Evolutionary conservation across 78 protist species (phyloP).

Genomic region (Dictyostelium citrinum): DNA sequence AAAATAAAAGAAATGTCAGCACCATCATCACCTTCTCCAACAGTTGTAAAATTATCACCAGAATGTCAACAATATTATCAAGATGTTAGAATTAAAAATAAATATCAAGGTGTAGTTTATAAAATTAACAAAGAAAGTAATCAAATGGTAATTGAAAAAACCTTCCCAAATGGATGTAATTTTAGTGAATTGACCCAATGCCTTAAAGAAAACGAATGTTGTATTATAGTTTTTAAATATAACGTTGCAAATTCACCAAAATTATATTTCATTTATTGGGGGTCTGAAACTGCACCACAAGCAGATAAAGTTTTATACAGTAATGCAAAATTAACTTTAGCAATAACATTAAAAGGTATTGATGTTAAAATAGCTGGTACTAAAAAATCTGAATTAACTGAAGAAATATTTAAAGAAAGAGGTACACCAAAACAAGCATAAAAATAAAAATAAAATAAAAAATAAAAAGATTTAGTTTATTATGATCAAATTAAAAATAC

Average conservation of each 20-base stretch:
- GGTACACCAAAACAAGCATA: neutral
- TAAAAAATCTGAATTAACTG: neutral
- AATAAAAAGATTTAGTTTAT: too few relatives aligned
- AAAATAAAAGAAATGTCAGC: neutral
- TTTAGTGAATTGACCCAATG: neutral
- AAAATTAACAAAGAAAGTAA: neutral
- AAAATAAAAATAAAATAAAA: neutral
- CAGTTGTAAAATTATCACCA: neutral
- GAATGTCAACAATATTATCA: neutral
- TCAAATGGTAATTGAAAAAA: neutral
- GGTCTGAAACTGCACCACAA: neutral
- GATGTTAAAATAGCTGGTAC: neutral
- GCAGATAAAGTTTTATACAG: neutral
- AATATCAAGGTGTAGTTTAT: neutral
- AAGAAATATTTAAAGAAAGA: neutral
- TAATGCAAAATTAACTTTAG: neutral
- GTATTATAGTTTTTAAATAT: neutral
- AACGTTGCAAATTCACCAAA: neutral
- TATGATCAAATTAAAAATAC: too few relatives aligned
- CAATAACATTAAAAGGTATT: neutral
- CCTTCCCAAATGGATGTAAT: neutral
- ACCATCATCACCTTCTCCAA: neutral
- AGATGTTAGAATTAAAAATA: neutral
- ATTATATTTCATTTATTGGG: neutral
- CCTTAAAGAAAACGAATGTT: neutral